Evolutionary conservation across 805 yeast species (phyloP), one percentile per base, ranked within the genome.

Genomic region (Candida chauliodis): DNA sequence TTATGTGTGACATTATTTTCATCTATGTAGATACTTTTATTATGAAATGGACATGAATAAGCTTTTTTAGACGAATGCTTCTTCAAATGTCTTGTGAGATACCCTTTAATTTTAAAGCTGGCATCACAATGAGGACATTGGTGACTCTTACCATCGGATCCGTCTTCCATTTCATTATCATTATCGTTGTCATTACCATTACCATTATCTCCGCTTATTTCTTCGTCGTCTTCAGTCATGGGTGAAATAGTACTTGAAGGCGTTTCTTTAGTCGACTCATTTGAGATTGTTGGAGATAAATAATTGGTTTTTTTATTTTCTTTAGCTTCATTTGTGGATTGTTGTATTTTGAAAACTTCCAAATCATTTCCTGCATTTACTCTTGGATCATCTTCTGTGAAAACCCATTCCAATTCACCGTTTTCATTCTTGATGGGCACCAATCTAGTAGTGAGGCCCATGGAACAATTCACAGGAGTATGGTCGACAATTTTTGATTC

Each of bases 391-490:
- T 67, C 72, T 29, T 75, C 78, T 17, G 73, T 69, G 39, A 79
- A 67, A 11, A 69, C 68, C 77, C 82, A 79, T 40, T 75, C 79
- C 11, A 78, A 66, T 44, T 75, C 78, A 3, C 84, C 85, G 23
- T 68, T 64, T 11, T 54, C 57, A 48, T 75, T 76, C 34, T 71
- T 73, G 44, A 69, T 63, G 3, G 81, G 78, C n/a, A 75, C 55
- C 31, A 76, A 60, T 37, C 74, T 63, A 2, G 79, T 63, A 25
- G 75, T 64, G 35, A 63, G 49, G 13, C 69, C 66, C 8, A 81
- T 76, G 19, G 82, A 73, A 51, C 84, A 78, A 5, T 37, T 26
- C n/a, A 22, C 26, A 9, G 45, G 45, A 7, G 38, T 24, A 22
- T 6, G 20, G 5, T 20, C 3, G 10, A 27, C n/a, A 3, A 15